Evolutionary conservation across 805 yeast species (phyloP).

Genomic region (Yamadazyma olivae): DNA sequence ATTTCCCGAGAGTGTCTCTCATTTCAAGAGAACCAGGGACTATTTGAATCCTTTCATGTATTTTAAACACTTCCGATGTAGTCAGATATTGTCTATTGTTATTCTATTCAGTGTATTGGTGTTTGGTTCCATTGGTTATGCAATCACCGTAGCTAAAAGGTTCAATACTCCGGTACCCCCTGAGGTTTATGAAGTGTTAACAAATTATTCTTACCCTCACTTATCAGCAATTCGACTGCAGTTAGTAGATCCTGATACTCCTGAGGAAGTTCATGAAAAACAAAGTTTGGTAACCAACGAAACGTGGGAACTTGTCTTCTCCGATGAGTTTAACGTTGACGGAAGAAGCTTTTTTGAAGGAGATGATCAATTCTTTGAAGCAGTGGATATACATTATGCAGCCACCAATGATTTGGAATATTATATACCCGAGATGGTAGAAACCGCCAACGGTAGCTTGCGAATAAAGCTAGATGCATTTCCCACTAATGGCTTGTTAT

Average conservation of each 20-base stretch:
- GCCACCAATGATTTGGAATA: constrained; percentile 39
- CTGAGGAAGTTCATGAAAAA: constrained; percentile 46
- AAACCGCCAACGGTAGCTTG: constrained; percentile 33
- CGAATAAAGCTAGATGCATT: constrained; percentile 30
- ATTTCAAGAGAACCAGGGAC: constrained; percentile 9
- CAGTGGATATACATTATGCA: constrained; percentile 33
- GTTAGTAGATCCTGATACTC: constrained; percentile 75
- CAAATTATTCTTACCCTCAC: constrained; percentile 55
- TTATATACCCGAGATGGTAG: constrained; percentile 35
- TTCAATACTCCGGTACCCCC: constrained; percentile 9
- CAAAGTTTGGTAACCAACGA: constrained; percentile 30
- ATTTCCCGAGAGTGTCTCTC: constrained; percentile 8
- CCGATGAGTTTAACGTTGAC: constrained; percentile 38
- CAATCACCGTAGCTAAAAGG: constrained; percentile 7
- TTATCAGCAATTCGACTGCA: constrained; percentile 57
- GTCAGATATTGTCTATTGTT: constrained; percentile 10
- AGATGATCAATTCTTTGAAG: constrained; percentile 37
- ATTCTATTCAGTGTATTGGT: constrained; percentile 9
- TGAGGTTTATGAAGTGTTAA: constrained; percentile 32
- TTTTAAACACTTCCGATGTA: constrained; percentile 7
- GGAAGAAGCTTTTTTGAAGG: constrained; percentile 37
- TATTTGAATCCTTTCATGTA: constrained; percentile 12
- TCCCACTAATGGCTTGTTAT: constrained; percentile 24
- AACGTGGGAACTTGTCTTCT: constrained; percentile 31
- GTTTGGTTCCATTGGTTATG: constrained; percentile 14